Evolutionary conservation across 75 land plant species (phyloP).

Genomic region (Cupressus sempervirens): DNA sequence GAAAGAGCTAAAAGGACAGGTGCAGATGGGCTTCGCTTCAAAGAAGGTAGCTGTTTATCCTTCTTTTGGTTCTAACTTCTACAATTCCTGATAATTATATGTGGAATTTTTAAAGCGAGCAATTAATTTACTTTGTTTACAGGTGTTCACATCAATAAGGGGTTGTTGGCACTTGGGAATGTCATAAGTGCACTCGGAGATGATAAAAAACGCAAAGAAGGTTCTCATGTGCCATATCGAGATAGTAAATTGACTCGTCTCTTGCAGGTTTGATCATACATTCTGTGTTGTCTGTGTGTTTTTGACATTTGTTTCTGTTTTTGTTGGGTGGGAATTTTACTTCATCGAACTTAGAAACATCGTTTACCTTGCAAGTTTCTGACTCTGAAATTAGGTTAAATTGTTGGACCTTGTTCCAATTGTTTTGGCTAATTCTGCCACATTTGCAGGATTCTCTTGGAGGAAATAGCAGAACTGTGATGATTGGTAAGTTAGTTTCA

Average conservation of each 20-base stretch:
- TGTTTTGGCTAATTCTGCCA: background rate
- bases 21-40: conserved; percentile 92
- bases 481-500: conserved; percentile 68
- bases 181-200: conserved; percentile 99
- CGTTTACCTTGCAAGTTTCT: background rate
- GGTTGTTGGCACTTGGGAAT: conserved; percentile 95
- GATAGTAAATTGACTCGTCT: conserved; percentile 97
- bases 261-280: conserved; percentile 54
- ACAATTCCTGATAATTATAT: background rate
- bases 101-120: background rate
- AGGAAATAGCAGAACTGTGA: conserved; percentile 97
- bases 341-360: background rate
- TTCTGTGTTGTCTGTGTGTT: background rate
- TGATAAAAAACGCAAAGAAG: conserved; percentile 96
- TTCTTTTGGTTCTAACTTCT: background rate
- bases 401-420: background rate
- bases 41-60: conserved; percentile 63
- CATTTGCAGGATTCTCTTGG: conserved; percentile 92
- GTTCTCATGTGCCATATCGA: conserved; percentile 97
- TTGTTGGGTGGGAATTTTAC: background rate
- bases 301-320: background rate
- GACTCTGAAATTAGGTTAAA: background rate
- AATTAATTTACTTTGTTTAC: conserved; percentile 6
- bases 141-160: conserved; percentile 98
- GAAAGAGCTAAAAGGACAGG: conserved; percentile 97